Evolutionary conservation across 768 basidiomycete genomes (phyloP).

Genomic region (Psilocybe cyanescens): DNA sequence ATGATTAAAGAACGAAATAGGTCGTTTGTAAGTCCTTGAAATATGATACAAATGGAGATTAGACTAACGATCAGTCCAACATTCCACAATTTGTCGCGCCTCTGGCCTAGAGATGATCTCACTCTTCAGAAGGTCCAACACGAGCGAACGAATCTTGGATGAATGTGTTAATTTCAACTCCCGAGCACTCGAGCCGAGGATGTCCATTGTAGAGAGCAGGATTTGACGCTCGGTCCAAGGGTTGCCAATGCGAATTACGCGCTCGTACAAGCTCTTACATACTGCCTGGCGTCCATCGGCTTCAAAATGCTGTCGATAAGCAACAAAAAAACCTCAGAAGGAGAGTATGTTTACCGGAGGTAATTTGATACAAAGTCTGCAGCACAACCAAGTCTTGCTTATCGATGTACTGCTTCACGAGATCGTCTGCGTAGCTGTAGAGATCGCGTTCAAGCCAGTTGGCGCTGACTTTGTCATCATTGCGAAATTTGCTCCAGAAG

Average conservation of each 20-base stretch:
- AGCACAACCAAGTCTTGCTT: not conserved
- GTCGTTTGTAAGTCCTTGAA: not conserved
- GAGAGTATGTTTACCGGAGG: not conserved
- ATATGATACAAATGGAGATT: not conserved
- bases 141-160: not conserved
- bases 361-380: constrained; percentile 5
- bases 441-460: constrained; percentile 16
- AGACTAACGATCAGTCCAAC: not conserved
- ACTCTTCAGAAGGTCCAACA: not conserved
- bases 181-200: not conserved
- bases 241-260: not conserved
- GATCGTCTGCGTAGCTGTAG: constrained; percentile 1
- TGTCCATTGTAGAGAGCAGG: not conserved
- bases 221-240: not conserved
- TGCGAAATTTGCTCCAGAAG: constrained; percentile 10
- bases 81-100: not conserved
- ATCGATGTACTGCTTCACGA: constrained; percentile 4
- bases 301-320: not conserved
- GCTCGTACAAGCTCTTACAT: not conserved
- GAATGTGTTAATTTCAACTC: not conserved
- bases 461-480: not conserved
- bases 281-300: constrained; percentile 16
- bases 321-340: not conserved
- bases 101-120: not conserved
- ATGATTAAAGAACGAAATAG: constrained; percentile 5